phyloP scores from a whole-genome alignment of 2,329 filamentous ascomycete species.

The Cordyceps cateniannulata region DNA sequence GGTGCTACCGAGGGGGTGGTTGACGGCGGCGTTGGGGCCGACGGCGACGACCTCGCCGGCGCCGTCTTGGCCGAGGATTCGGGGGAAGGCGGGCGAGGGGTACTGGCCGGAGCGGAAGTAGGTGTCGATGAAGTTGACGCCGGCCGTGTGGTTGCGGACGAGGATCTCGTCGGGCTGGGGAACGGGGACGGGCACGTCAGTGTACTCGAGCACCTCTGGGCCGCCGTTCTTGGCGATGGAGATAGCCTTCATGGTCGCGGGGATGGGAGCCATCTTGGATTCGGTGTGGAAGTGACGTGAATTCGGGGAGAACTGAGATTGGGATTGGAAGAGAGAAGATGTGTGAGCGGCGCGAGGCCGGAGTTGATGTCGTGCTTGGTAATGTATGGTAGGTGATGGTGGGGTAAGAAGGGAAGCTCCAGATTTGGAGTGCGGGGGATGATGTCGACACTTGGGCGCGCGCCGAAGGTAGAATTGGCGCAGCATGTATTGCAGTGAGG shows the following conservation, averaged over 20 bases:
- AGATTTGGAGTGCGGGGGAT: background rate
- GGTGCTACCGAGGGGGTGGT: constrained; percentile 59
- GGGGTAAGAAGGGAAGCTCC: background rate
- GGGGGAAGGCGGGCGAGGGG: constrained; percentile 57
- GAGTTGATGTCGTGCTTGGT: background rate
- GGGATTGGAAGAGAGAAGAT: background rate
- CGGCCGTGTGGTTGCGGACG: constrained; percentile 72
- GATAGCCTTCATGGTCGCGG: constrained; percentile 63
- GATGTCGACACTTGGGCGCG: background rate
- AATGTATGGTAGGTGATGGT: background rate
- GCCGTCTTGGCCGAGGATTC: constrained; percentile 74
- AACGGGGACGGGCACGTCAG: constrained; percentile 61
- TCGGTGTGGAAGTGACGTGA: background rate
- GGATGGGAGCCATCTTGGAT: constrained; percentile 59
- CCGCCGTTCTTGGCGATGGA: constrained; percentile 61
- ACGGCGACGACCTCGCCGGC: constrained; percentile 62
- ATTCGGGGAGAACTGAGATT: too few species aligned
- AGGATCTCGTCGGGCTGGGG: constrained; percentile 61
- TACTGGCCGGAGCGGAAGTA: constrained; percentile 89
- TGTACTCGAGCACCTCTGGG: constrained; percentile 65
- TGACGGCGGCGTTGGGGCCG: constrained; percentile 42
- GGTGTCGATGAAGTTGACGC: constrained; percentile 85
- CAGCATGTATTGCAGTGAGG: background rate
- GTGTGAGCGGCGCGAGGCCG: background rate
- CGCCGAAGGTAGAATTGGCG: background rate